Evolutionary conservation across 108 stramenopile genomes (phyloP), one percentile per base, ranked within the genome.

Genomic region (Schizochytrium sp.): DNA sequence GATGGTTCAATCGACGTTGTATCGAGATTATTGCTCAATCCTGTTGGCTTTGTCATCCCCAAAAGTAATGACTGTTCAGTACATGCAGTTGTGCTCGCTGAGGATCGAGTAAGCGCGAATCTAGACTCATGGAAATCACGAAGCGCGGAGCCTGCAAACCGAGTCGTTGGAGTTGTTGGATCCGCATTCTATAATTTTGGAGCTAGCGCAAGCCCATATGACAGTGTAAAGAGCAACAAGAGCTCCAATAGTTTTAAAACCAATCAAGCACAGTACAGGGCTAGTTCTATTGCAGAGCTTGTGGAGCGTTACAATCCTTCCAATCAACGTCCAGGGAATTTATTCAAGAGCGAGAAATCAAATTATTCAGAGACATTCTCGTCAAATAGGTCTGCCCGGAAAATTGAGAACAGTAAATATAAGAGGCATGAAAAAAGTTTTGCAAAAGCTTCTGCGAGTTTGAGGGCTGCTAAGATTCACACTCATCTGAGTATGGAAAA

Each of bases 1-100:
- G 53, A 83, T 53, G 76, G 47, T 10, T 10, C 47, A 5, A 83
- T 53, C 7, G n/a, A 28, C 44, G 64, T 38, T 10, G 15, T 10
- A 5, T 40, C 17, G 10, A 17, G 53, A 40, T 38, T 83, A 15
- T 28, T 83, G 10, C 47, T 83, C 10, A 83, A 83, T 28, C 76
- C 76, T 2, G 50, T 55, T 5, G 76, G 76, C 4, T 83, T 55
- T 2, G 76, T 83, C 50, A 49, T 83, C 55, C 76, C 76, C 17
- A 28, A 42, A 47, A 49, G 13, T 7, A 10, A 47, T 2, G 50
- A 55, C 19, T 55, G 12, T 40, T 19, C 47, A 40, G 76, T 83
- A 5, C 53, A 55, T 40, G 76, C 76, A 17, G 28, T 83, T 53
- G 76, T 83, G 0, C 49, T 83, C 28, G 76, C 76, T 5, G 5